Evolutionary conservation across 2,329 filamentous ascomycete species (phyloP).

Genomic region (Elsinoe ampelina): DNA sequence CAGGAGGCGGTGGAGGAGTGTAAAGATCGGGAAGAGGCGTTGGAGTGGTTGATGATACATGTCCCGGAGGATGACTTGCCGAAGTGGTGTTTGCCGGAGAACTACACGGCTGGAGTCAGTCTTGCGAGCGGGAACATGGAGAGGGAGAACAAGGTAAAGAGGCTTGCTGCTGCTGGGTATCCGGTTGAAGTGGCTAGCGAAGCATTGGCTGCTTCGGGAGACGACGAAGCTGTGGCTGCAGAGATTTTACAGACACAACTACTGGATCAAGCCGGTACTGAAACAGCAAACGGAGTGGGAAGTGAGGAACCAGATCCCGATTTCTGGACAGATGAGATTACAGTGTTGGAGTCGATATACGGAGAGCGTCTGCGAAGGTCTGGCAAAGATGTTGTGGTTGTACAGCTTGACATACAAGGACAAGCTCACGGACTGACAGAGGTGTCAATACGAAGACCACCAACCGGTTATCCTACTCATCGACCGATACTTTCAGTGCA

Average conservation of each 20-base stretch:
- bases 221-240: slow-evolving; percentile 68
- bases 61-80: slow-evolving; percentile 97
- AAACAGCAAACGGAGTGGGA: slow-evolving; percentile 23
- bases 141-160: slow-evolving; percentile 71
- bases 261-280: slow-evolving; percentile 31
- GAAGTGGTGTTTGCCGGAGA: slow-evolving; percentile 80
- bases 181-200: slow-evolving; percentile 73
- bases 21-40: slow-evolving; percentile 81
- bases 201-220: slow-evolving; percentile 58
- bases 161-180: slow-evolving; percentile 75
- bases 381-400: slow-evolving; percentile 50
- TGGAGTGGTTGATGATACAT: slow-evolving; percentile 95
- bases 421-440: slow-evolving; percentile 36
- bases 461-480: slow-evolving; percentile 58
- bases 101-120: slow-evolving; percentile 81
- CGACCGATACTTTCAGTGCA: slow-evolving; percentile 61
- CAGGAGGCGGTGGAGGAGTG: slow-evolving; percentile 81
- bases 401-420: slow-evolving; percentile 51
- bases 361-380: slow-evolving; percentile 56
- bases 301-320: slow-evolving; percentile 39
- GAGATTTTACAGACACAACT: slow-evolving; percentile 68
- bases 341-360: slow-evolving; percentile 76
- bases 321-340: slow-evolving; percentile 77
- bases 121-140: slow-evolving; percentile 75
- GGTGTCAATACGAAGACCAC: slow-evolving; percentile 61